These are phyloP conservation scores for Penicillium psychrofluorescens DNA, from an alignment of 495 filamentous ascomycete species.

Conservation along the genomic window DNA sequence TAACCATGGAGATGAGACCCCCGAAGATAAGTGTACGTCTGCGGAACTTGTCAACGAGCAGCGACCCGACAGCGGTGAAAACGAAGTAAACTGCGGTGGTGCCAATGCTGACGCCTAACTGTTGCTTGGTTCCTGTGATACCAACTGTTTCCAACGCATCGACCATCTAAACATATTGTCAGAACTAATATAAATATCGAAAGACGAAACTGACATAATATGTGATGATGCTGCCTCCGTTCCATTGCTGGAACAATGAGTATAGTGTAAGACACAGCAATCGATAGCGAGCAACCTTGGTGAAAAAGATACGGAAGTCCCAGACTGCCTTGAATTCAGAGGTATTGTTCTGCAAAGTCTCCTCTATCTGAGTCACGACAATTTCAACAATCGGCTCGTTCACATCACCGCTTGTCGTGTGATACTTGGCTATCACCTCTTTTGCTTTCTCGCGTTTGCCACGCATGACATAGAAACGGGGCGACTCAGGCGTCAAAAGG, in stretches of 20 bases:
- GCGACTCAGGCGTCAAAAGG: constrained; percentile 31
- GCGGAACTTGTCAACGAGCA: constrained; percentile 31
- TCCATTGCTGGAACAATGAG: constrained; percentile 39
- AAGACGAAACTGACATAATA: constrained; percentile 22
- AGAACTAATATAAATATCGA: neutral
- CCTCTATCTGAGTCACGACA: constrained; percentile 33
- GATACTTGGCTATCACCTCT: constrained; percentile 28
- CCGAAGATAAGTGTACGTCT: constrained; percentile 31
- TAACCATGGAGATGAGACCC: constrained; percentile 26
- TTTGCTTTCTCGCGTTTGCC: constrained; percentile 27
- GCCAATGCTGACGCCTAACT: constrained; percentile 31
- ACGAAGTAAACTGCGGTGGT: constrained; percentile 32
- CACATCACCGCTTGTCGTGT: constrained; percentile 28
- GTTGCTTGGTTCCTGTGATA: constrained; percentile 18
- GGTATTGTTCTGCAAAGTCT: constrained; percentile 24
- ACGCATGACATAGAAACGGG: constrained; percentile 32
- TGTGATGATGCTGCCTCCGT: constrained; percentile 35
- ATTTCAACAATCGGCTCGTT: constrained; percentile 32
- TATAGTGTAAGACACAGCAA: constrained; percentile 31
- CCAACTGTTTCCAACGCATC: constrained; percentile 29
- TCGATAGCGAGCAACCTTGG: constrained; percentile 24
- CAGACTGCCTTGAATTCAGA: constrained; percentile 21
- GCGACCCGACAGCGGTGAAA: constrained; percentile 28
- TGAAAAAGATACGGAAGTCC: constrained; percentile 35
- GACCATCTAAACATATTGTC: constrained; percentile 19